phyloP scores from a whole-genome alignment of 352 stramenopile genomes.

The Pythium inflatum region DNA sequence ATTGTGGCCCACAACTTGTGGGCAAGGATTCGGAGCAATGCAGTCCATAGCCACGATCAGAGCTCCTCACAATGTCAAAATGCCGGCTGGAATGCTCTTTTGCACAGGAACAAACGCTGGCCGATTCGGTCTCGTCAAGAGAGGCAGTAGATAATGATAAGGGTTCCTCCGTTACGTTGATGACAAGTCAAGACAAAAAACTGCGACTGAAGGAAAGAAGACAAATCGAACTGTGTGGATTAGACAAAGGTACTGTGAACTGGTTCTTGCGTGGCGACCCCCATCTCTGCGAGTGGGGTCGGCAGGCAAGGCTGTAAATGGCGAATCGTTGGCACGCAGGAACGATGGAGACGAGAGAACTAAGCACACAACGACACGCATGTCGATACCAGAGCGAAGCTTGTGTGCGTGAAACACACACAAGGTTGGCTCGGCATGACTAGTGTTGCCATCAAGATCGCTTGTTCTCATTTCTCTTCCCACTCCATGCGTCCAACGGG shows the following conservation, averaged over 20 bases:
- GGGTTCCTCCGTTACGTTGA: too few species aligned
- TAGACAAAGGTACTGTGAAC: not conserved
- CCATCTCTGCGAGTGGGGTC: not conserved
- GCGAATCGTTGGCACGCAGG: not conserved
- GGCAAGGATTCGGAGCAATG: too few species aligned
- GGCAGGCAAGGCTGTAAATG: not conserved
- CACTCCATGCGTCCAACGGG: constrained; percentile 16
- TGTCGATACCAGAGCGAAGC: not conserved
- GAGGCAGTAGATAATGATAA: too few species aligned
- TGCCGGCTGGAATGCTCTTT: too few species aligned
- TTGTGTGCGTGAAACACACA: not conserved
- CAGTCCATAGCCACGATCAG: too few species aligned
- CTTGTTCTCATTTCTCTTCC: not conserved
- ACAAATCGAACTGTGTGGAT: not conserved
- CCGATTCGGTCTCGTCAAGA: too few species aligned
- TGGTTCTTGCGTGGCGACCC: not conserved
- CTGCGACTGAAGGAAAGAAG: not conserved
- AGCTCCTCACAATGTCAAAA: too few species aligned
- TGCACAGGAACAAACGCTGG: too few species aligned
- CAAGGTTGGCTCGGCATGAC: not conserved
- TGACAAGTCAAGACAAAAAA: too few species aligned
- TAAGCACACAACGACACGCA: not conserved
- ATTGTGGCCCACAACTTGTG: too few species aligned
- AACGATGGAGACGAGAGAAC: not conserved
- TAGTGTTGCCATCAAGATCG: not conserved